A percentile compares a stretch with the other conserved stretches of the same genome.
Conservation (phyloP, 768 basidiomycete species). For the Suillus americanus region DNA sequence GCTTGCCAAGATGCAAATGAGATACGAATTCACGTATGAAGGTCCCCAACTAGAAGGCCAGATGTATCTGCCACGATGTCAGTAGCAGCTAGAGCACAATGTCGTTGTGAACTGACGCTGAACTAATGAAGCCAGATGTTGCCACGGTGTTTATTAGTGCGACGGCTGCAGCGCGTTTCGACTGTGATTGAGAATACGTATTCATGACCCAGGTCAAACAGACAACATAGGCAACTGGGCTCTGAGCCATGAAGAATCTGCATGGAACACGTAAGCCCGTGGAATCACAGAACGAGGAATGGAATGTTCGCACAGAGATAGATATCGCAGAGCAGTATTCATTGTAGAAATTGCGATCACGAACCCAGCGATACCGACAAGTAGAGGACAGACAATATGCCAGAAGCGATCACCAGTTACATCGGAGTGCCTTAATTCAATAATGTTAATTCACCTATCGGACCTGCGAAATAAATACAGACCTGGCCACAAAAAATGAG, state of each 20-base stretch:
- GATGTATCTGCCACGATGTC: constrained; percentile 43
- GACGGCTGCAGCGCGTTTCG: constrained; percentile 80
- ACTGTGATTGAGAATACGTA: constrained; percentile 69
- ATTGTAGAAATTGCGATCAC: constrained; percentile 61
- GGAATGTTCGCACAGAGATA: constrained; percentile 49
- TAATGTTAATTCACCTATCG: constrained; percentile 4
- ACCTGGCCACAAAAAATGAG: constrained; percentile 56
- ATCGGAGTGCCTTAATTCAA: constrained; percentile 62
- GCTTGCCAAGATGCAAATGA: constrained; percentile 64
- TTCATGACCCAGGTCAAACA: constrained; percentile 54
- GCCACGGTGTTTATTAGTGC: constrained; percentile 78
- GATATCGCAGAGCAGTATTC: constrained; percentile 60
- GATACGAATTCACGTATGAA: constrained; percentile 65
- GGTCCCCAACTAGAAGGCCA: constrained; percentile 73
- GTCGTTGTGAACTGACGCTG: constrained; percentile 54
- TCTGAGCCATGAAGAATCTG: constrained; percentile 75
- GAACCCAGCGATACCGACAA: constrained; percentile 65
- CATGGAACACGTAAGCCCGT: neutral
- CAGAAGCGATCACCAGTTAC: constrained; percentile 65
- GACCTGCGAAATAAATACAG: neutral
- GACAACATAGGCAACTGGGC: constrained; percentile 66
- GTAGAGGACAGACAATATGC: constrained; percentile 57
- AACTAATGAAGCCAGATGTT: constrained; percentile 76
- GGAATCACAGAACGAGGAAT: neutral
- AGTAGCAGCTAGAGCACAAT: neutral